These are phyloP conservation scores for Osmanthus fragrans DNA, from an alignment of 257 asterid species.

Conservation along the genomic window DNA sequence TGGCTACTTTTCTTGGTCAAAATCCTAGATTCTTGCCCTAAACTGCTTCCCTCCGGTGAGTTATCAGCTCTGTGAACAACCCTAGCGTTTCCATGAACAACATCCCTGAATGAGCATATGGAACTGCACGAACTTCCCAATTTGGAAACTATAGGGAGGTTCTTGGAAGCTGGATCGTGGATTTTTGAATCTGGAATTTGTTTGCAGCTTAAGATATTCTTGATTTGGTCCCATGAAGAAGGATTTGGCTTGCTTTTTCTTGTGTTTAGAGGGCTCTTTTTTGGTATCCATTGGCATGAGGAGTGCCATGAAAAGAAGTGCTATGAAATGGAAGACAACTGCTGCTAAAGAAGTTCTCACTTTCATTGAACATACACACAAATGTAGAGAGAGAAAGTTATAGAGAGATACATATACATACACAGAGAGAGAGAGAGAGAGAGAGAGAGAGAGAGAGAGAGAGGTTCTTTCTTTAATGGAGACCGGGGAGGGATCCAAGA, in stretches of 20 bases:
- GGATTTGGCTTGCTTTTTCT: slow-evolving; percentile 39
- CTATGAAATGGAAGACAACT: slow-evolving; percentile 36
- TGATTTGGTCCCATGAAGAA: slow-evolving; percentile 87
- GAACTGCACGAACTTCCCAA: slow-evolving; percentile 48
- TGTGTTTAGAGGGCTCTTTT: slow-evolving; percentile 33
- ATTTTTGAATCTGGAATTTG: slow-evolving; percentile 56
- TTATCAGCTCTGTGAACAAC: slow-evolving; percentile 85
- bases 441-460: slow-evolving; percentile 31
- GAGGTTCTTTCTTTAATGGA: slow-evolving; percentile 49
- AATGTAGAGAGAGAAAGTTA: neutral
- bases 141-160: slow-evolving; percentile 12
- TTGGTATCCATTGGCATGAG: slow-evolving; percentile 29
- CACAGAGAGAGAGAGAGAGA: slow-evolving; percentile 28
- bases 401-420: neutral
- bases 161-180: slow-evolving; percentile 59
- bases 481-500: slow-evolving; percentile 55
- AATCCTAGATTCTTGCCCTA: slow-evolving; percentile 34
- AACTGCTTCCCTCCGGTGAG: slow-evolving; percentile 65
- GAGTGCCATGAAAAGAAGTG: slow-evolving; percentile 65
- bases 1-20: slow-evolving; percentile 43
- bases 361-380: slow-evolving; percentile 18
- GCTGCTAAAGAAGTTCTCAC: slow-evolving; percentile 31
- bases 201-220: slow-evolving; percentile 76
- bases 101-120: slow-evolving; percentile 69
- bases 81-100: slow-evolving; percentile 56